phyloP scores from a whole-genome alignment of 1,284 basidiomycete genomes.

The Mycosarcoma mackinlayi region DNA sequence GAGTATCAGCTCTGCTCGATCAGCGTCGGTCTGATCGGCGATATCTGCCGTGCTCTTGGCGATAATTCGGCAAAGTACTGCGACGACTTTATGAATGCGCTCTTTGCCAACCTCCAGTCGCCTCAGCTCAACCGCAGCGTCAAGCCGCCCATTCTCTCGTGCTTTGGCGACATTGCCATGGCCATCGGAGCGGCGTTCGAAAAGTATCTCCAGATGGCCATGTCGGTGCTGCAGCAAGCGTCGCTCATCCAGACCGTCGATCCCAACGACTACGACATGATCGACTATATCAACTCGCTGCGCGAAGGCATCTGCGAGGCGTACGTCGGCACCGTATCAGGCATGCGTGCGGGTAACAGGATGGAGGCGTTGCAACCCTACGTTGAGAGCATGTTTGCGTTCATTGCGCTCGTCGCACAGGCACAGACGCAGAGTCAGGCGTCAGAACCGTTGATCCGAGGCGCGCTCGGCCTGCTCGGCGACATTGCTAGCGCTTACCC shows the following conservation, averaged over 20 bases:
- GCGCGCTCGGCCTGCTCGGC: slow-evolving; percentile 86
- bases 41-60: slow-evolving; percentile 90
- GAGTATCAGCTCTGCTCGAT: slow-evolving; percentile 96
- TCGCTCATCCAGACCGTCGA: slow-evolving; percentile 72
- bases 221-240: slow-evolving; percentile 91
- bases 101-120: slow-evolving; percentile 91
- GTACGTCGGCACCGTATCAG: slow-evolving; percentile 92
- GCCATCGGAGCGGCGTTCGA: slow-evolving; percentile 87
- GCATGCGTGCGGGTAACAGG: slow-evolving; percentile 84
- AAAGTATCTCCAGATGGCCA: slow-evolving; percentile 88
- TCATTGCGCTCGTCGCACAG: slow-evolving; percentile 81
- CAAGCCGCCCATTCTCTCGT: slow-evolving; percentile 93
- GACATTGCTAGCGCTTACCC: slow-evolving; percentile 85
- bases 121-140: slow-evolving; percentile 91
- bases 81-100: slow-evolving; percentile 85
- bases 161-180: slow-evolving; percentile 96
- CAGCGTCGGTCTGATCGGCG: slow-evolving; percentile 93
- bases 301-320: slow-evolving; percentile 97
- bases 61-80: slow-evolving; percentile 85
- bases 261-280: slow-evolving; percentile 80
- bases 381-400: slow-evolving; percentile 80
- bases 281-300: slow-evolving; percentile 90
- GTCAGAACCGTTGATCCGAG: slow-evolving; percentile 80
- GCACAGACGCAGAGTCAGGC: slow-evolving; percentile 78
- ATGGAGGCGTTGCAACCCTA: slow-evolving; percentile 79